These are phyloP conservation scores for Dendrobium chrysotoxum DNA, from an alignment of 106 monocot genomes.

Conservation along the genomic window DNA sequence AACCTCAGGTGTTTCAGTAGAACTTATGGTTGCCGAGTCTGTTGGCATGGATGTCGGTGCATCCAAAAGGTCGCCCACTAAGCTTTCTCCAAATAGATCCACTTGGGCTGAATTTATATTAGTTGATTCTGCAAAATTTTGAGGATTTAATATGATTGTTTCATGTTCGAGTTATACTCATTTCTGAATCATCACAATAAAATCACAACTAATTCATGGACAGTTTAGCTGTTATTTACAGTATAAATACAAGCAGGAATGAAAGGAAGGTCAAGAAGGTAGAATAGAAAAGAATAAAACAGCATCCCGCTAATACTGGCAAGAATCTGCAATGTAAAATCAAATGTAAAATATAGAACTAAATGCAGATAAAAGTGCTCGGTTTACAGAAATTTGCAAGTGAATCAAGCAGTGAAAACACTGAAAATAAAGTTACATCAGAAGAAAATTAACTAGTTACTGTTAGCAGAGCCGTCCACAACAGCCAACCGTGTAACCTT, in stretches of 20 bases:
- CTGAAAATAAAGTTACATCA: not conserved
- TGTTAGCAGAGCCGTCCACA: not conserved
- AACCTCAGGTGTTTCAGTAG: conserved; percentile 24
- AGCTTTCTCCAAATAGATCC: conserved; percentile 62
- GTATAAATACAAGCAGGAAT: no score
- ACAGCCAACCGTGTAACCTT: not conserved
- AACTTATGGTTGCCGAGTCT: conserved; percentile 13
- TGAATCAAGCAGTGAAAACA: not conserved
- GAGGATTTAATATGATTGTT: not conserved
- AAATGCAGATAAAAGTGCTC: not conserved
- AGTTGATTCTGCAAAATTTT: conserved; percentile 25
- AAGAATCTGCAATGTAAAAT: not conserved
- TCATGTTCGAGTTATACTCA: not conserved
- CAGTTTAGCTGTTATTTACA: not conserved
- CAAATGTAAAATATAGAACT: not conserved
- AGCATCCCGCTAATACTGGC: not conserved
- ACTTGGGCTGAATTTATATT: conserved; percentile 36
- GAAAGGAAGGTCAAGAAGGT: no score
- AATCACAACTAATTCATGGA: not conserved
- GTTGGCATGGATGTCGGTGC: conserved; percentile 26
- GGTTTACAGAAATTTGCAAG: no score
- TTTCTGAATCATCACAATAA: not conserved
- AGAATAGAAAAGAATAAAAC: not conserved
- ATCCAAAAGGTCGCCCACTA: conserved; percentile 68
- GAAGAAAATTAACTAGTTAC: not conserved